phyloP scores from a whole-genome alignment of 225 moss, liverwort and hornwort species.

The Pseudoscleropodium purum region DNA sequence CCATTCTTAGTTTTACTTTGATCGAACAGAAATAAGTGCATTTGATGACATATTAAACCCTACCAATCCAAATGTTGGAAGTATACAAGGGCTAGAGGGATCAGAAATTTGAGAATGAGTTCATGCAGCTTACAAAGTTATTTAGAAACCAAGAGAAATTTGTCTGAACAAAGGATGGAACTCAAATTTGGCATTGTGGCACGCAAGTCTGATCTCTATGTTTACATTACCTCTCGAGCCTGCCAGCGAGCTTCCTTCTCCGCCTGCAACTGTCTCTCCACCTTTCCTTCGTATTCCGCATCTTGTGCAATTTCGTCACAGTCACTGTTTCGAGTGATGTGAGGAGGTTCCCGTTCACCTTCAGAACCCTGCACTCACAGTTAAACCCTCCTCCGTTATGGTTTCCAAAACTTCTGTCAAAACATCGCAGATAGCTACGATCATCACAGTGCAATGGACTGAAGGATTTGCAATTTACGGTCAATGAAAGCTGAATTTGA shows the following conservation, averaged over 20 bases:
- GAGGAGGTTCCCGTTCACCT: slow-evolving; percentile 36
- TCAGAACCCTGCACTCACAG: slow-evolving; percentile 54
- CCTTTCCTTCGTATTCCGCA: neutral
- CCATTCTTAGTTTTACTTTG: neutral
- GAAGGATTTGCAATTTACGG: neutral
- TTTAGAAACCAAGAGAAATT: neutral
- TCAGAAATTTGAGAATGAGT: neutral
- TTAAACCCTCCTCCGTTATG: neutral
- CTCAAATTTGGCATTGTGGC: neutral
- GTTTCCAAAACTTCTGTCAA: neutral
- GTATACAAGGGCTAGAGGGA: neutral
- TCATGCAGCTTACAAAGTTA: neutral
- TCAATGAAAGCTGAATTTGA: neutral
- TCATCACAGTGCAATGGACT: neutral
- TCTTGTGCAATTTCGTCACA: slow-evolving; percentile 37
- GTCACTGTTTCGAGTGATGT: slow-evolving; percentile 34
- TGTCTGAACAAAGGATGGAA: neutral
- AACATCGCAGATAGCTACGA: neutral
- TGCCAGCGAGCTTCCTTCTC: slow-evolving; percentile 59
- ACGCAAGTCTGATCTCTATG: neutral
- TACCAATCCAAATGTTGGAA: neutral
- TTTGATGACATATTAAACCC: neutral
- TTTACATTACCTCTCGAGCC: slow-evolving; percentile 51
- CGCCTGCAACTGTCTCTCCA: slow-evolving; percentile 22
- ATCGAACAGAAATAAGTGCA: neutral